Evolutionary conservation across 2,329 filamentous ascomycete genomes (phyloP).

Genomic region (Xylaria sp.): DNA sequence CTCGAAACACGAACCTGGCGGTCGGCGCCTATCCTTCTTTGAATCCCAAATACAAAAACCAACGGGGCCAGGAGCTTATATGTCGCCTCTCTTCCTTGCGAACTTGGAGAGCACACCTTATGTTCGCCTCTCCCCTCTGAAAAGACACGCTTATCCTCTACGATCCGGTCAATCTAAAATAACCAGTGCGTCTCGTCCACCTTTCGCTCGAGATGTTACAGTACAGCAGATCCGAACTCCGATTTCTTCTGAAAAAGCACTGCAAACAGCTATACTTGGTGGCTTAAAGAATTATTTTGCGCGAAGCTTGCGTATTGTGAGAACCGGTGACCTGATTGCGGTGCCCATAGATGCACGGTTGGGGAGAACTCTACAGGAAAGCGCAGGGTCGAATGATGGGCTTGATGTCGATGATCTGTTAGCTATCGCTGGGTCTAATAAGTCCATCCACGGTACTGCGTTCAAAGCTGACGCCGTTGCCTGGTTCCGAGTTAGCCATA

Average conservation of each 20-base stretch:
- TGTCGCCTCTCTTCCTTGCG: slow-evolving; percentile 86
- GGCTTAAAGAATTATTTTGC: slow-evolving; percentile 92
- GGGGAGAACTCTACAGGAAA: slow-evolving; percentile 82
- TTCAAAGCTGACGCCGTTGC: slow-evolving; percentile 71
- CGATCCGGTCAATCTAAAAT: slow-evolving; percentile 67
- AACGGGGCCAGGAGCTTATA: slow-evolving; percentile 71
- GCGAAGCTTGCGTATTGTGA: slow-evolving; percentile 81
- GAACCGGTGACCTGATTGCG: slow-evolving; percentile 87
- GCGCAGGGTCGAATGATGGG: slow-evolving; percentile 65
- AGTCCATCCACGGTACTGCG: slow-evolving; percentile 47
- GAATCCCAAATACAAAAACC: slow-evolving; percentile 74
- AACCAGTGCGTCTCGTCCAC: slow-evolving; percentile 65
- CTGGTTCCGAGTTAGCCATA: slow-evolving; percentile 91
- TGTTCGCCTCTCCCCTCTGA: slow-evolving; percentile 79
- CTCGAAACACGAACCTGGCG: slow-evolving; percentile 60
- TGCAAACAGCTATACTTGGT: slow-evolving; percentile 87
- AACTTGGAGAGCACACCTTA: slow-evolving; percentile 85
- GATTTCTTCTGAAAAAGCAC: slow-evolving; percentile 82
- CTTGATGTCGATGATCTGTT: slow-evolving; percentile 78
- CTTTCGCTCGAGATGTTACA: slow-evolving; percentile 79
- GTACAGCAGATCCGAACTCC: slow-evolving; percentile 90
- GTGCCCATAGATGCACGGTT: slow-evolving; percentile 89
- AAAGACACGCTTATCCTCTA: slow-evolving; percentile 60
- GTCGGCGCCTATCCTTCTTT: slow-evolving; percentile 69
- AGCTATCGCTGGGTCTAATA: slow-evolving; percentile 62